Evolutionary conservation across 345 rosid genomes (phyloP).

Genomic region (Bruguiera sexangula): DNA sequence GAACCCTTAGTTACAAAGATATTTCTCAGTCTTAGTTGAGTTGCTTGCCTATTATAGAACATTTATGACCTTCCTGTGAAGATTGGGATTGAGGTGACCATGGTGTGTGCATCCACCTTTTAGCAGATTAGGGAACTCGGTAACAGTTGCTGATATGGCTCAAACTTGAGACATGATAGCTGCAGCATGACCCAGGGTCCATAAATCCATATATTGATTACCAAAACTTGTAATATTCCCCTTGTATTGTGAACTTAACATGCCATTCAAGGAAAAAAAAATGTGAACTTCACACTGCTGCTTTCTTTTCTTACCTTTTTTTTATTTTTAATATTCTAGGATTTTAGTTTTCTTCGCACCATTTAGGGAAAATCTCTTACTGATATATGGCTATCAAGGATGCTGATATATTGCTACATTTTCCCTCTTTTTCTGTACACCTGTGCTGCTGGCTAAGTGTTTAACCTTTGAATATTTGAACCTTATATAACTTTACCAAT

Average conservation of each 20-base stretch:
- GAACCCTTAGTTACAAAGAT: no score
- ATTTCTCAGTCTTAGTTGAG: no score
- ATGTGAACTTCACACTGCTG: no score
- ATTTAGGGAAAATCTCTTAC: background rate
- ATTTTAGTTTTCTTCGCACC: background rate
- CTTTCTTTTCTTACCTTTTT: background rate
- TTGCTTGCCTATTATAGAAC: no score
- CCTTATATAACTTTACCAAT: background rate
- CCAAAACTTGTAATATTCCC: background rate
- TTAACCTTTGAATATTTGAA: background rate
- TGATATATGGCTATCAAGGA: background rate
- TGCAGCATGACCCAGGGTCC: no score
- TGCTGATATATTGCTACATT: no score
- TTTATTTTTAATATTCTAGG: background rate
- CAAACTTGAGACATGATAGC: background rate
- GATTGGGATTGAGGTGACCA: background rate
- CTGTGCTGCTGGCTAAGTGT: background rate
- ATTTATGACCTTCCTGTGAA: background rate
- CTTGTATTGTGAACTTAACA: no score
- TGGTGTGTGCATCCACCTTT: constrained; percentile 3
- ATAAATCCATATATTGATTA: no score
- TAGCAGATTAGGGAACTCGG: background rate
- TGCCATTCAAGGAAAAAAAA: no score
- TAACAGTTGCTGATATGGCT: background rate
- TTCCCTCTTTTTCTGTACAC: background rate